Percentiles rank a stretch among this genome's conserved stretches.
These are phyloP conservation scores for Leucaena leucocephala DNA, from an alignment of 306 rosid species.

Conservation along the genomic window DNA sequence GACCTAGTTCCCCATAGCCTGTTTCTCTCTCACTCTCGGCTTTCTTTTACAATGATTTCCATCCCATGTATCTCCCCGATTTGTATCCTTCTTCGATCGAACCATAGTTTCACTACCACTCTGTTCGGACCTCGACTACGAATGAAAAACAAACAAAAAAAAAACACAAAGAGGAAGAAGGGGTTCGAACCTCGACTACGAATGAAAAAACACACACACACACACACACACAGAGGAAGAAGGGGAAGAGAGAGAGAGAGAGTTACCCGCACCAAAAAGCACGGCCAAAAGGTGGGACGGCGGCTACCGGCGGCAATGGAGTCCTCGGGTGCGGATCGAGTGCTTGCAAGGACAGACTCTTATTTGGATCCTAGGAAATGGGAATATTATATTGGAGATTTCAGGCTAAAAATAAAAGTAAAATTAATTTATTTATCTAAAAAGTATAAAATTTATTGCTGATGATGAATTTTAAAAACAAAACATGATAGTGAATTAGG, in stretches of 20 bases:
- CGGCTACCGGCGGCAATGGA: constrained; percentile 8
- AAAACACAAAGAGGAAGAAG: not conserved
- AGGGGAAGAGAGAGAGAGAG: not conserved
- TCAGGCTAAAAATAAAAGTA: not conserved
- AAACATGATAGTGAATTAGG: no score
- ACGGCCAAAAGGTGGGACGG: not conserved
- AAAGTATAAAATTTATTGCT: no score
- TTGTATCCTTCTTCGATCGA: not conserved
- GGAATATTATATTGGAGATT: not conserved
- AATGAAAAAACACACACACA: no score
- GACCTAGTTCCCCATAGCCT: not conserved
- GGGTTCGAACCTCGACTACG: no score
- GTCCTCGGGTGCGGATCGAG: constrained; percentile 3
- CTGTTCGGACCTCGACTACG: not conserved
- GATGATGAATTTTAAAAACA: no score
- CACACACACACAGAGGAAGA: not conserved
- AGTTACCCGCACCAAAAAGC: constrained; percentile 4
- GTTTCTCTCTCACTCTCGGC: not conserved
- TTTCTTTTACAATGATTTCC: no score
- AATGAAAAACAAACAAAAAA: not conserved
- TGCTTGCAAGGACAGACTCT: not conserved
- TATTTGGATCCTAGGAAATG: not conserved
- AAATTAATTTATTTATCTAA: no score
- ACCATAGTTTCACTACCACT: not conserved
- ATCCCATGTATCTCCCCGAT: not conserved